Conservation (phyloP, 139 green algal genomes). For the Asterochloris sp. region DNA sequence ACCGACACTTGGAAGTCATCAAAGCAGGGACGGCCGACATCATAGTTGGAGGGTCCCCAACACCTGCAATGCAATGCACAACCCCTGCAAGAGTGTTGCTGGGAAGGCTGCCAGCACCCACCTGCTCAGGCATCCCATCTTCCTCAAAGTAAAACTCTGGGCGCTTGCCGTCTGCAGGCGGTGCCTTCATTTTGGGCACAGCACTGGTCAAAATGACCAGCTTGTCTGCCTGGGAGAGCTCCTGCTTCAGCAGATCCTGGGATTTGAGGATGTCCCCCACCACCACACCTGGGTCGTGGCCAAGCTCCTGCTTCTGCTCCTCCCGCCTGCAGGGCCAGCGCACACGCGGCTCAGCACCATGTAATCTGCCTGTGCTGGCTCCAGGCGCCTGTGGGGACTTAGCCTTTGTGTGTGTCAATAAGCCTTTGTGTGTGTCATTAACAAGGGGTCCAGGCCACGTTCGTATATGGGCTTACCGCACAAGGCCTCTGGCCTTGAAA, state of each 20-base stretch:
- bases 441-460: too few species aligned
- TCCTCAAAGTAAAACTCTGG: conserved; percentile 47
- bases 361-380: background rate
- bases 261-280: conserved; percentile 2
- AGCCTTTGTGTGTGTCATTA: too few species aligned
- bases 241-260: conserved; percentile 20
- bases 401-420: too few species aligned
- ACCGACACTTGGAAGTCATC: background rate
- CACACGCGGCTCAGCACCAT: background rate
- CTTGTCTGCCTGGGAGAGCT: conserved; percentile 36
- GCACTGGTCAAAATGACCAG: conserved; percentile 47
- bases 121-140: conserved; percentile 42
- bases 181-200: conserved; percentile 24
- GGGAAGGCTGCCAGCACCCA: conserved; percentile 3
- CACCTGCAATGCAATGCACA: background rate
- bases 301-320: background rate
- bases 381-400: background rate
- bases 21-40: background rate
- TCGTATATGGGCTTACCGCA: conserved; percentile 22
- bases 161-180: conserved; percentile 2
- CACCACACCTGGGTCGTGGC: background rate
- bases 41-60: background rate
- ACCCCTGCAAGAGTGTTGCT: background rate
- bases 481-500: conserved; percentile 42
- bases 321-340: background rate